Base-by-base conservation (phyloP, 2,329 filamentous ascomycete genomes). In the Fusarium buxicola region DNA sequence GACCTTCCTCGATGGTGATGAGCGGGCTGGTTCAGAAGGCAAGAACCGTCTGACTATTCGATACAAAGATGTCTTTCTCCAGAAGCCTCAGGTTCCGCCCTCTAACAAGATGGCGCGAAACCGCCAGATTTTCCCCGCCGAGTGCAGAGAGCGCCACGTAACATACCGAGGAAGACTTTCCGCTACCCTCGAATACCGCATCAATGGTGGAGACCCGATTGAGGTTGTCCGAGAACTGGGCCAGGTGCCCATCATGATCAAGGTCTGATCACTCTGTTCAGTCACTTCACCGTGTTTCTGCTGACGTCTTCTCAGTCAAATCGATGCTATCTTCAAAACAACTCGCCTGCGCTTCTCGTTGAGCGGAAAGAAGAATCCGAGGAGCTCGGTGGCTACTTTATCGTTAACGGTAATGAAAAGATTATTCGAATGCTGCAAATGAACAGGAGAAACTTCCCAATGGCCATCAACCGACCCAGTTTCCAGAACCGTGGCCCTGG, bases 401-500 rank as follows among this genome's bases (percentile, higher is more conserved):
- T 99, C 71, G 91, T 99, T 72, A 99, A 99, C 75, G 95, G 95
- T 65, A 97, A 94, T 72, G 95, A 99, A 77, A 98, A 97, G 81
- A 87, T 98, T 55, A 93, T 98, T 70, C 92, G 95, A 73, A 88
- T 98, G 81, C 84, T 99, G 62, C 89, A 97, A 64, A 86, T 98
- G 61, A 92, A 93, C 74, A 88, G 92, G 77, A 86, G 95, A 72
- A 99, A 99, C 77, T 97, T 92, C 73, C 94, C 95, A 46, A 91
- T 97, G 86, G 94, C 94, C 41, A 97, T 98, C 75, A 86, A 92
- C 69, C 91, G 95, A 74, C 89, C 90, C 44, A 96, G 94, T 68
- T 99, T 98, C 80, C 85, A 87, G 64, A 94, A 92, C 71, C 89
- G 95, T 80, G 95, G 95, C 32, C 84, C 89, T 16, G 86, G 91